Evolutionary conservation across 1,284 basidiomycete species (phyloP).

Genomic region (Heliocybe sulcata): DNA sequence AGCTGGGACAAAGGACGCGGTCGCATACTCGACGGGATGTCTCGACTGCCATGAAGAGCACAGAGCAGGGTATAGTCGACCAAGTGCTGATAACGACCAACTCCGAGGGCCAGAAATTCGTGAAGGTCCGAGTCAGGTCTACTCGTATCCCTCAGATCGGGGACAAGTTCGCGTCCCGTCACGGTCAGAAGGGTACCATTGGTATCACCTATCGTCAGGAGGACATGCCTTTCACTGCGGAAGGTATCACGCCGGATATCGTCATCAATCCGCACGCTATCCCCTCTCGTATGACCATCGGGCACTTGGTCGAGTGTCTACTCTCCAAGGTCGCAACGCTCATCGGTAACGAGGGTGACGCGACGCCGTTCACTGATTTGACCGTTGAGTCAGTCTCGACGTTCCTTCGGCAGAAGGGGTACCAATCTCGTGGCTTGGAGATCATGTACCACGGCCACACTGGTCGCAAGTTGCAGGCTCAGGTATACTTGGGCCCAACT

Average conservation of each 20-base stretch:
- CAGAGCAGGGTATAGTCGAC: constrained; percentile 96
- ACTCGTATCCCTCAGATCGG: constrained; percentile 96
- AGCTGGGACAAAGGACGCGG: constrained; percentile 91
- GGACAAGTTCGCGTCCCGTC: constrained; percentile 99
- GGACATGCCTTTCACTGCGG: constrained; percentile 98
- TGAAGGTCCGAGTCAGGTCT: constrained; percentile 95
- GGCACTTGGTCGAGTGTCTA: constrained; percentile 98
- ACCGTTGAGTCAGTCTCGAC: constrained; percentile 94
- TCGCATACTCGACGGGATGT: constrained; percentile 91
- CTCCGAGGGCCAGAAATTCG: constrained; percentile 94
- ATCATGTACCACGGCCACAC: constrained; percentile 99
- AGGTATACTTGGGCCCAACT: constrained; percentile 97
- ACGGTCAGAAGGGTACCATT: constrained; percentile 99
- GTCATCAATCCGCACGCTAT: constrained; percentile 99
- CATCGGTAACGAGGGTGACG: constrained; percentile 95
- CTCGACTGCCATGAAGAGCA: constrained; percentile 96
- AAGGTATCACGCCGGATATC: constrained; percentile 94
- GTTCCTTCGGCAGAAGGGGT: constrained; percentile 78
- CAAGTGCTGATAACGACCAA: constrained; percentile 97
- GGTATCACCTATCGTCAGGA: constrained; percentile 99
- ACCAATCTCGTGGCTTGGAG: constrained; percentile 94
- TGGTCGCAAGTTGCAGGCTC: constrained; percentile 93
- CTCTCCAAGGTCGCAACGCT: constrained; percentile 95
- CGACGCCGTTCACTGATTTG: constrained; percentile 97
- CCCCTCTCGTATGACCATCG: constrained; percentile 99